A percentile compares a stretch with the other conserved stretches of the same genome.
Evolutionary conservation across 768 basidiomycete species (phyloP).

Genomic region (Boletus rubroflammeus): DNA sequence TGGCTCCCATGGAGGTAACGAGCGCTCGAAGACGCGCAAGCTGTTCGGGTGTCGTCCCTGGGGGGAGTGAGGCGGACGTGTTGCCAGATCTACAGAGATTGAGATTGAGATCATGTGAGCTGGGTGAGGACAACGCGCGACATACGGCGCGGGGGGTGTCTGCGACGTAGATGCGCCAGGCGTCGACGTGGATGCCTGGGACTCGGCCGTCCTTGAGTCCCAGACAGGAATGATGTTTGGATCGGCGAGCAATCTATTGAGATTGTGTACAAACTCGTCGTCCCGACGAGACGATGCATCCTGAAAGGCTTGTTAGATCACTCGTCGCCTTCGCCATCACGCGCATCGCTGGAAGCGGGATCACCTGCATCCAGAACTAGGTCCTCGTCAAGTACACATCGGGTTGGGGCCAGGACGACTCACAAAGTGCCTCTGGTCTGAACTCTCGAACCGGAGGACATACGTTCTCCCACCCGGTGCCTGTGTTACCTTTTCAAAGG

Average conservation of each 20-base stretch:
- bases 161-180: constrained; percentile 30
- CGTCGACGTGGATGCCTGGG: constrained; percentile 47
- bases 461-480: constrained; percentile 67
- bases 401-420: constrained; percentile 25
- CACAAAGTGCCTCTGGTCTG: constrained; percentile 87
- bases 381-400: background rate
- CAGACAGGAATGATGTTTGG: constrained; percentile 61
- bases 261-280: constrained; percentile 66
- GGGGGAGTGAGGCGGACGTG: constrained; percentile 3
- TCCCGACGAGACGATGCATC: constrained; percentile 67
- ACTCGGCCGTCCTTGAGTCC: constrained; percentile 40
- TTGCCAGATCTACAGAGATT: constrained; percentile 8
- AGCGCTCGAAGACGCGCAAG: constrained; percentile 59
- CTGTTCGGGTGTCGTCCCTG: constrained; percentile 54
- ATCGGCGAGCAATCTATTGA: constrained; percentile 68
- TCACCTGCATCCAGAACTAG: constrained; percentile 88
- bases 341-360: background rate
- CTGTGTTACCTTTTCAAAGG: constrained; percentile 70
- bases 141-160: constrained; percentile 31
- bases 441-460: constrained; percentile 89
- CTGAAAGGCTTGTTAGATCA: constrained; percentile 32
- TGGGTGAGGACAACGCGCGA: background rate
- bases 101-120: background rate
- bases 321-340: background rate
- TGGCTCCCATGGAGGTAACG: constrained; percentile 43